These are phyloP conservation scores for Herpetomonas samuelpessoai DNA, from an alignment of 208 protist species.

Conservation along the genomic window DNA sequence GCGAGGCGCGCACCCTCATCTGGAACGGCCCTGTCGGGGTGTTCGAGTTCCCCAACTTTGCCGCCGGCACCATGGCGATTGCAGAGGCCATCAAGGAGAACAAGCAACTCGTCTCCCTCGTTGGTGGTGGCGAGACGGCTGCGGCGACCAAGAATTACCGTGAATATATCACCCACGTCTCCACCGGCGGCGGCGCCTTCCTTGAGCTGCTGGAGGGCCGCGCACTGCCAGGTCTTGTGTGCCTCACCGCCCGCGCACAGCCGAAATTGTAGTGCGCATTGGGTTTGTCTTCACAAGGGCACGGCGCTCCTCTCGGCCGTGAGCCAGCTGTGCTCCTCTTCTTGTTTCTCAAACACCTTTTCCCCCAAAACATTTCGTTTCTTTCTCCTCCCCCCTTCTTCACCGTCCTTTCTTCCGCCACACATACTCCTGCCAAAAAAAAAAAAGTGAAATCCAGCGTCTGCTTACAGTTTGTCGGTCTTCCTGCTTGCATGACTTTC, in stretches of 20 bases:
- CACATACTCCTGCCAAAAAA: too few relatives aligned
- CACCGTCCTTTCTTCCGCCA: slow-evolving; percentile 1
- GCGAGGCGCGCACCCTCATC: slow-evolving; percentile 89
- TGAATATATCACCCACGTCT: slow-evolving; percentile 96
- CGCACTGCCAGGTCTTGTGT: slow-evolving; percentile 93
- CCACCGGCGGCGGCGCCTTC: slow-evolving; percentile 99
- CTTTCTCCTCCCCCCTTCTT: slow-evolving; percentile 3
- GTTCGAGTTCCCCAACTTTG: slow-evolving; percentile 98
- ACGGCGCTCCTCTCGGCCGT: too few relatives aligned
- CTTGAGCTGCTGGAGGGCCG: slow-evolving; percentile 99
- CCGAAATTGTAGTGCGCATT: slow-evolving; percentile 72
- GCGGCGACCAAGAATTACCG: slow-evolving; percentile 89
- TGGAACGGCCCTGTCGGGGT: slow-evolving; percentile 99
- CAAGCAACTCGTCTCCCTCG: slow-evolving; percentile 87
- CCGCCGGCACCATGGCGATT: slow-evolving; percentile 79
- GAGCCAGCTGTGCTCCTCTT: too few relatives aligned
- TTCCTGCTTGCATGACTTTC: too few relatives aligned
- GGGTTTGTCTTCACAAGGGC: too few relatives aligned
- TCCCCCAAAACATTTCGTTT: background rate
- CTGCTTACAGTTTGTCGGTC: too few relatives aligned
- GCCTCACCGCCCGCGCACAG: slow-evolving; percentile 76
- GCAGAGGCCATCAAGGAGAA: slow-evolving; percentile 74
- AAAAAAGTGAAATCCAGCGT: too few relatives aligned
- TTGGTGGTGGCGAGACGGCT: slow-evolving; percentile 98
- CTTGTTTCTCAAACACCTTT: too few relatives aligned